phyloP scores from a whole-genome alignment of 2,329 filamentous ascomycete species.

The Paramyrothecium sp. region DNA sequence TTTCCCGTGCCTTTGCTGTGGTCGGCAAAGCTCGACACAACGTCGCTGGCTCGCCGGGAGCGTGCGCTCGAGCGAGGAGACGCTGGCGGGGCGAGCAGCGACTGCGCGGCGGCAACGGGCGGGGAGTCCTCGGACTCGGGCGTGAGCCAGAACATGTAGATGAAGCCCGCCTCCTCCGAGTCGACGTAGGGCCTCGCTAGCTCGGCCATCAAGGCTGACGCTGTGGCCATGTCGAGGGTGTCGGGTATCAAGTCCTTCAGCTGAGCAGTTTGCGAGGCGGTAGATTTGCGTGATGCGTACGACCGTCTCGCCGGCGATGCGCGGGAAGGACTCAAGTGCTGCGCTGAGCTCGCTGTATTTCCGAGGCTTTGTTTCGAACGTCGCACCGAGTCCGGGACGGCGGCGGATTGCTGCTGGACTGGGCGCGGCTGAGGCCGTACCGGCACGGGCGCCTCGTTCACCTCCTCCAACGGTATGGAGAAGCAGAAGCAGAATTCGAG shows the following conservation, averaged over 20 bases:
- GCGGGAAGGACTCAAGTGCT: slow-evolving; percentile 14
- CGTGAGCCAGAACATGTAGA: slow-evolving; percentile 98
- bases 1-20: slow-evolving; percentile 22
- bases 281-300: slow-evolving; percentile 26
- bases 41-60: slow-evolving; percentile 52
- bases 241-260: slow-evolving; percentile 62
- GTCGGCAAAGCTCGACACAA: slow-evolving; percentile 49
- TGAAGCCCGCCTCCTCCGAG: slow-evolving; percentile 81
- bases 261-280: slow-evolving; percentile 25
- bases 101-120: slow-evolving; percentile 57
- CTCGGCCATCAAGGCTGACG: slow-evolving; percentile 72
- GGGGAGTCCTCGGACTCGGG: slow-evolving; percentile 55
- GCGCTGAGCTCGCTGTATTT: slow-evolving; percentile 3
- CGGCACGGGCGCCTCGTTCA: slow-evolving; percentile 30
- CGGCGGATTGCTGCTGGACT: slow-evolving; percentile 32
- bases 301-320: slow-evolving; percentile 27
- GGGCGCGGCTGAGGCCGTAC: slow-evolving; percentile 46
- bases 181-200: slow-evolving; percentile 66
- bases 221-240: slow-evolving; percentile 62
- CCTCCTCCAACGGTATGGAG: slow-evolving; percentile 44
- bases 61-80: slow-evolving; percentile 24
- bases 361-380: slow-evolving; percentile 12
- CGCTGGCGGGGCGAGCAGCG: slow-evolving; percentile 53
- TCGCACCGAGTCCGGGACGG: slow-evolving; percentile 14
- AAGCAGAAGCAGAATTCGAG: slow-evolving; percentile 53